Percentiles rank a stretch among this genome's conserved stretches.
phyloP scores from a whole-genome alignment of 495 filamentous ascomycete genomes.

The Trichocladium antarcticum region DNA sequence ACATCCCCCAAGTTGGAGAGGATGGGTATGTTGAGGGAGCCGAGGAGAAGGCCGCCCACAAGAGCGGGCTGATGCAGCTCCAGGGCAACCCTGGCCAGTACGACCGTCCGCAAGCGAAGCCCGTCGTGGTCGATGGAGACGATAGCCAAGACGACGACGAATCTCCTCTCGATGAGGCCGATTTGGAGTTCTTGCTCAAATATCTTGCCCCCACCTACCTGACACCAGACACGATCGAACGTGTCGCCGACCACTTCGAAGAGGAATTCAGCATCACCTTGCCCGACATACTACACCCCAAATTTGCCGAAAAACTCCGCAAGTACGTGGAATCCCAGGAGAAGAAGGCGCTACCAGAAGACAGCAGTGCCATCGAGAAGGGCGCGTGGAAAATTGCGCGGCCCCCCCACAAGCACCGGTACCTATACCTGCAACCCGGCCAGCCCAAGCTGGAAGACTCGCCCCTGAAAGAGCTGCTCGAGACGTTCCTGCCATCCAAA shows the following conservation, averaged over 20 bases:
- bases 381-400: conserved; percentile 61
- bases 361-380: conserved; percentile 48
- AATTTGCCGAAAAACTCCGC: conserved; percentile 58
- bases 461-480: conserved; percentile 66
- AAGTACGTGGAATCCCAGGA: conserved; percentile 59
- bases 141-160: conserved; percentile 40
- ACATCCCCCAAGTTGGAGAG: conserved; percentile 92
- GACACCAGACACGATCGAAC: conserved; percentile 84
- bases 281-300: conserved; percentile 61
- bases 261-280: conserved; percentile 75
- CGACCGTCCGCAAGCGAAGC: conserved; percentile 62
- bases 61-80: conserved; percentile 80
- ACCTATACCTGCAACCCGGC: conserved; percentile 59
- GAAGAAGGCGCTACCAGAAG: conserved; percentile 32
- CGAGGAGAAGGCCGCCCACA: conserved; percentile 77
- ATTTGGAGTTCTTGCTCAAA: conserved; percentile 77
- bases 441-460: conserved; percentile 22
- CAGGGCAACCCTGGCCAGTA: conserved; percentile 83
- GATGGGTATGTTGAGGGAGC: conserved; percentile 81
- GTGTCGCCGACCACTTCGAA: conserved; percentile 64
- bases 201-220: conserved; percentile 85
- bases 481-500: conserved; percentile 67
- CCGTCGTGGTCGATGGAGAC: conserved; percentile 39
- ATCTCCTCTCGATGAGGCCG: conserved; percentile 49
- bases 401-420: conserved; percentile 93